These are phyloP conservation scores for Podospora pseudocomata DNA, from an alignment of 495 filamentous ascomycete species.

Conservation along the genomic window DNA sequence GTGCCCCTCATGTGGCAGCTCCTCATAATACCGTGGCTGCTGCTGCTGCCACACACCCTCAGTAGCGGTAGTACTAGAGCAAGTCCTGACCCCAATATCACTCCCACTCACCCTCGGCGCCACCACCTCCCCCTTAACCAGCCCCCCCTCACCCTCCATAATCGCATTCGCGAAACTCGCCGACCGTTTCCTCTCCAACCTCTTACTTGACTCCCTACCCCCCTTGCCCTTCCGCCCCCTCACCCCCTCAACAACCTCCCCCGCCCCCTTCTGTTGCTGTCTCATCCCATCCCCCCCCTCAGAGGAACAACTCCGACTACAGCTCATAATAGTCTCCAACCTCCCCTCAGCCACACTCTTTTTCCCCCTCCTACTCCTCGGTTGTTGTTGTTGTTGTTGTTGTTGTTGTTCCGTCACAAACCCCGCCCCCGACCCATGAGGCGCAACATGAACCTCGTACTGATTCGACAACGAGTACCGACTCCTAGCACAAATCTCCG, in stretches of 20 bases:
- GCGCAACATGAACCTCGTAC: conserved; percentile 56
- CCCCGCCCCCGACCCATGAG: conserved; percentile 47
- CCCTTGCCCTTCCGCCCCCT: conserved; percentile 40
- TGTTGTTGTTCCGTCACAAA: conserved; percentile 27
- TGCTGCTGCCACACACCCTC: neutral
- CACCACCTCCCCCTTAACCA: neutral
- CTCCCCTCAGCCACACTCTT: conserved; percentile 48
- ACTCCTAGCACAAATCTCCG: conserved; percentile 55
- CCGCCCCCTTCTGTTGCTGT: conserved; percentile 46
- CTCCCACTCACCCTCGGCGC: conserved; percentile 43
- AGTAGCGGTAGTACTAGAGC: neutral
- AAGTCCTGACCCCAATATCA: conserved; percentile 38
- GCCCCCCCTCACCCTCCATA: conserved; percentile 29
- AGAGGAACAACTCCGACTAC: conserved; percentile 45
- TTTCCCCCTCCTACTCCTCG: conserved; percentile 13
- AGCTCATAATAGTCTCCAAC: conserved; percentile 56
- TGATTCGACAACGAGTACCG: conserved; percentile 55
- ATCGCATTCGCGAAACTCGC: conserved; percentile 46
- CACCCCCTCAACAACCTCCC: conserved; percentile 48
- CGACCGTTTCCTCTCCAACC: conserved; percentile 39
- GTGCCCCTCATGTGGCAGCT: neutral
- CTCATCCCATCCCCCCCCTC: conserved; percentile 43
- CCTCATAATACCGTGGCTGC: neutral
- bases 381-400: conserved; percentile 21
- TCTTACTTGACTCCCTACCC: conserved; percentile 10